These are phyloP conservation scores for Candida albicans DNA, from an alignment of 1,139 yeast species.

Conservation along the genomic window DNA sequence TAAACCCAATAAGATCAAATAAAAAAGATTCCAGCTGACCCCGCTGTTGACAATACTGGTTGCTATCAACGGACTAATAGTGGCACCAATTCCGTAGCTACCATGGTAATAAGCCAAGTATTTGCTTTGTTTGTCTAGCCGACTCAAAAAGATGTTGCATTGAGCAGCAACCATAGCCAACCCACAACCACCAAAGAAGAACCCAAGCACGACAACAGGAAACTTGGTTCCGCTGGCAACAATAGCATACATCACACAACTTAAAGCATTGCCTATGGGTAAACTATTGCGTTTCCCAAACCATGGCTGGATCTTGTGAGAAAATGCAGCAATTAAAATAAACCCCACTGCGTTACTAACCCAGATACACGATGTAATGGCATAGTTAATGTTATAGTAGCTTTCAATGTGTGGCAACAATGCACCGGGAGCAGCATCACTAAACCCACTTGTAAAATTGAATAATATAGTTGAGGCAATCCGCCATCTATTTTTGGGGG, in stretches of 20 bases:
- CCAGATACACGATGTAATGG: conserved; percentile 47
- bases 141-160: conserved; percentile 55
- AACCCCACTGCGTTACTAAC: conserved; percentile 46
- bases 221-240: conserved; percentile 38
- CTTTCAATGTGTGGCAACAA: conserved; percentile 44
- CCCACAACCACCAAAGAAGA: conserved; percentile 62
- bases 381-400: conserved; percentile 35
- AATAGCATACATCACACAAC: conserved; percentile 39
- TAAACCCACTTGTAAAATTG: conserved; percentile 37
- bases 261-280: conserved; percentile 34
- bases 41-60: conserved; percentile 53
- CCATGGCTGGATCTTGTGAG: conserved; percentile 40
- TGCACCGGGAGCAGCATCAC: conserved; percentile 52
- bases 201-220: conserved; percentile 50
- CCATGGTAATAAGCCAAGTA: conserved; percentile 59
- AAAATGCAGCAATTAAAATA: conserved; percentile 39
- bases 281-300: conserved; percentile 42
- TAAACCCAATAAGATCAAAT: conserved; percentile 46
- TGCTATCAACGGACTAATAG: conserved; percentile 57
- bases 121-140: conserved; percentile 48
- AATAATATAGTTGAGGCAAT: conserved; percentile 42
- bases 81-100: conserved; percentile 63
- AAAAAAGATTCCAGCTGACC: conserved; percentile 54
- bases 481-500: conserved; percentile 46
- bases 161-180: conserved; percentile 56